Percentiles rank a stretch among this genome's conserved stretches.
Conservation (phyloP, 345 rosid species). For the Crucihimalaya himalaica region DNA sequence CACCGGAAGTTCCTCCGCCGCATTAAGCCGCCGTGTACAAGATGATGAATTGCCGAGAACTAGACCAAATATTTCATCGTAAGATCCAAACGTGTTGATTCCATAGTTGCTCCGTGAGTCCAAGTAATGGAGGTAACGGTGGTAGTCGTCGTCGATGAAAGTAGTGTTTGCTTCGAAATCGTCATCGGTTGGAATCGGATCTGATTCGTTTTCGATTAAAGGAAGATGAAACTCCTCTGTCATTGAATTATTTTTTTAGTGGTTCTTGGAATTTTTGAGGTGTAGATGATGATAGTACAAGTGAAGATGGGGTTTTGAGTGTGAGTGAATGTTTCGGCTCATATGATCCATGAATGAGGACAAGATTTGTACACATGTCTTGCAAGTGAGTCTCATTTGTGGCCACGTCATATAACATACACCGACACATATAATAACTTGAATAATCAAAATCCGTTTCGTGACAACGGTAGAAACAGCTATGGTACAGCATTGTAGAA, state of each 20-base stretch:
- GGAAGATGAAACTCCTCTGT: conserved; percentile 37
- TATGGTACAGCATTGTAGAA: neutral
- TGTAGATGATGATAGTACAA: neutral
- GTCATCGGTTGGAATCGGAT: neutral
- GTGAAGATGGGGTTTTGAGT: conserved; percentile 4
- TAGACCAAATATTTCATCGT: conserved; percentile 26
- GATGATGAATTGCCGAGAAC: conserved; percentile 18
- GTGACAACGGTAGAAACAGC: neutral
- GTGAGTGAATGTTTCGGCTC: neutral
- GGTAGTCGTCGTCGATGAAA: conserved; percentile 15
- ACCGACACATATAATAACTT: neutral
- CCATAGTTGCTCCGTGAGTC: conserved; percentile 23
- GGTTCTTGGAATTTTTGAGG: neutral
- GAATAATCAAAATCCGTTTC: neutral
- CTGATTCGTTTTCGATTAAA: neutral
- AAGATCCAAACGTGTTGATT: conserved; percentile 20
- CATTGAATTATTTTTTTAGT: conserved; percentile 3
- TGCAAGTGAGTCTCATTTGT: neutral
- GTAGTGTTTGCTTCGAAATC: conserved; percentile 2
- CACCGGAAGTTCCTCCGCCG: conserved; percentile 24
- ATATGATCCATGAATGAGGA: conserved; percentile 11
- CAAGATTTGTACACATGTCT: conserved; percentile 16
- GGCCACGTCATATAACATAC: conserved; percentile 11
- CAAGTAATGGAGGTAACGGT: conserved; percentile 23
- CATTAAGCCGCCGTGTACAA: neutral